Conservation (phyloP, 2,329 filamentous ascomycete species). For the Claviceps arundinis region DNA sequence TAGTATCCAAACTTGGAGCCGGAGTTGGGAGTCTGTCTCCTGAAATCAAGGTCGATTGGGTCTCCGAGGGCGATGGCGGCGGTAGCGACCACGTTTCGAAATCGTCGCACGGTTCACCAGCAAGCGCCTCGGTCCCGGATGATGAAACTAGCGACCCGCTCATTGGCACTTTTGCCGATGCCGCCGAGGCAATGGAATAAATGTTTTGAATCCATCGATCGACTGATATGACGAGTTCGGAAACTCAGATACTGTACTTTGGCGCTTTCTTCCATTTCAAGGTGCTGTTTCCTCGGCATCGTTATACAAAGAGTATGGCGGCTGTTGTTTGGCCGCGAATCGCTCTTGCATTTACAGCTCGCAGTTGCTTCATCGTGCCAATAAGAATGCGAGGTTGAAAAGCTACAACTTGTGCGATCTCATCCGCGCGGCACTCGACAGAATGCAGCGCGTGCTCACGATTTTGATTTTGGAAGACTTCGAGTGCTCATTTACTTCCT, state of each 20-base stretch:
- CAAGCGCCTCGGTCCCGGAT: constrained; percentile 21
- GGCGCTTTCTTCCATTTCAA: background rate
- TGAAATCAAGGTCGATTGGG: constrained; percentile 41
- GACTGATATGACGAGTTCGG: background rate
- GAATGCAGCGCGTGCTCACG: background rate
- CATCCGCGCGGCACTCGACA: background rate
- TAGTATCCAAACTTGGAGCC: constrained; percentile 44
- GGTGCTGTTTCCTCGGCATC: background rate
- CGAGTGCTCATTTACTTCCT: background rate
- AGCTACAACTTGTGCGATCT: background rate
- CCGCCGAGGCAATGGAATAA: constrained; percentile 37
- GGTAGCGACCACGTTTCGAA: background rate
- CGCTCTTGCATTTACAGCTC: too few species aligned
- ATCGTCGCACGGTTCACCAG: constrained; percentile 8
- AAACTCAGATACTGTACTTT: background rate
- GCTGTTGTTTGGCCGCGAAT: background rate
- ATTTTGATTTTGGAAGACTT: background rate
- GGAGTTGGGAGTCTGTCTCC: constrained; percentile 26
- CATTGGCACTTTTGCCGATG: constrained; percentile 48
- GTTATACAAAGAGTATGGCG: background rate
- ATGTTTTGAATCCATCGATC: background rate
- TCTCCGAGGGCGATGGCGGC: constrained; percentile 33
- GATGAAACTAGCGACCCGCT: constrained; percentile 28
- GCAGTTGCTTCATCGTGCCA: too few species aligned
- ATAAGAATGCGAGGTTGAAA: background rate